phyloP scores from a whole-genome alignment of 805 yeast species.

The Kregervanrija pseudodelftensis region DNA sequence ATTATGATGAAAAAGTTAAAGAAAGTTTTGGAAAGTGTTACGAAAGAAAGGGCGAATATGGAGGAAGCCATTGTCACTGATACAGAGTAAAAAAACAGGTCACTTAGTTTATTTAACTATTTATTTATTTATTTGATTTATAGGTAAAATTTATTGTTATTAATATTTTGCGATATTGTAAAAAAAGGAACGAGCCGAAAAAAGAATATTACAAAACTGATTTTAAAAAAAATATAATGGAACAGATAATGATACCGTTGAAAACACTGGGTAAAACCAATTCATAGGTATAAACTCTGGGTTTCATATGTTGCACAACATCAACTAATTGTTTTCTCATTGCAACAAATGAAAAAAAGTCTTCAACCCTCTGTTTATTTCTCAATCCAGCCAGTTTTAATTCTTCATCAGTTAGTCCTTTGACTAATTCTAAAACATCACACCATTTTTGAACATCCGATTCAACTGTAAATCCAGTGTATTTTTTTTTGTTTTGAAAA shows the following conservation, averaged over 20 bases:
- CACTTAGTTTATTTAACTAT: not conserved
- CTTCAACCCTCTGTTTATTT: slow-evolving; percentile 30
- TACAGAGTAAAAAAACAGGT: slow-evolving; percentile 17
- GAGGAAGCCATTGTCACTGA: slow-evolving; percentile 30
- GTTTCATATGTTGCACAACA: not conserved
- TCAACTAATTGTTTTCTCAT: slow-evolving; percentile 27
- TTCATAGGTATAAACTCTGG: slow-evolving; percentile 3
- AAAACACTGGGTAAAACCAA: not conserved
- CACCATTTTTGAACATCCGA: slow-evolving; percentile 50
- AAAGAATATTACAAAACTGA: not conserved
- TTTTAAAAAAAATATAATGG: too few relatives aligned
- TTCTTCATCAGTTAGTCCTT: slow-evolving; percentile 13
- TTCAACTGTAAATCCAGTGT: slow-evolving; percentile 57
- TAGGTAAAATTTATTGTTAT: too few relatives aligned
- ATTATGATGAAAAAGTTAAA: slow-evolving; percentile 30
- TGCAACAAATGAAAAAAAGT: slow-evolving; percentile 37
- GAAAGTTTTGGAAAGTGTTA: slow-evolving; percentile 22
- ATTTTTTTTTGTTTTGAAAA: slow-evolving; percentile 10
- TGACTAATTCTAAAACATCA: slow-evolving; percentile 35
- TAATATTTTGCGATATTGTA: too few relatives aligned
- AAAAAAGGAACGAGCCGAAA: too few relatives aligned
- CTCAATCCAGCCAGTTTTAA: slow-evolving; percentile 5
- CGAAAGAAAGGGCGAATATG: slow-evolving; percentile 13
- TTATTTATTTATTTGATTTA: not conserved
- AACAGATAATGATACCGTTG: too few relatives aligned